A percentile compares a stretch with the other conserved stretches of the same genome.
Conservation (phyloP, 805 yeast genomes). For the Suhomyces sp. region DNA sequence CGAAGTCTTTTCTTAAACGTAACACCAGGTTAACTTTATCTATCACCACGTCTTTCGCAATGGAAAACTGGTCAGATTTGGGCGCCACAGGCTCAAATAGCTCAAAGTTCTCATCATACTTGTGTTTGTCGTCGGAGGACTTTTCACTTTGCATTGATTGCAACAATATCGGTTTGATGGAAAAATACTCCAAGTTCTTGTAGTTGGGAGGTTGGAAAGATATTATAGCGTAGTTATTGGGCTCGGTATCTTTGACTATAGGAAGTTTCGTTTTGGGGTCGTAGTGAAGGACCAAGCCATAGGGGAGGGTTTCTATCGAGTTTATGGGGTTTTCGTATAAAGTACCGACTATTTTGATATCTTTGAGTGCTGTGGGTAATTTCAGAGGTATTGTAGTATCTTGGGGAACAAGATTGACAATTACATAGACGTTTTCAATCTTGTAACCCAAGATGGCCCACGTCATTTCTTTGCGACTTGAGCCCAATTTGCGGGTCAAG, state of each 20-base stretch:
- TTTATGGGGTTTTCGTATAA: not conserved
- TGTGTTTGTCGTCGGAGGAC: conserved; percentile 5
- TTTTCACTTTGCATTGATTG: conserved; percentile 40
- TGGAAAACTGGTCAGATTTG: conserved; percentile 19
- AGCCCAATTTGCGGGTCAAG: conserved; percentile 11
- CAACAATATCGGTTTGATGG: conserved; percentile 68
- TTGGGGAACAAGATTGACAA: conserved; percentile 2
- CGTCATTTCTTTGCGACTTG: not conserved
- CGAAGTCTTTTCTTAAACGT: conserved; percentile 11
- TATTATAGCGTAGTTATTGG: conserved; percentile 14
- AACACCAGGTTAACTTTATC: conserved; percentile 34
- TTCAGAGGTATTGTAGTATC: not conserved
- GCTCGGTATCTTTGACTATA: not conserved
- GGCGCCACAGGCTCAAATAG: conserved; percentile 5
- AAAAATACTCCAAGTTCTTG: conserved; percentile 68
- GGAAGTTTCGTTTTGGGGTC: conserved; percentile 4
- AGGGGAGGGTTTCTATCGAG: not conserved
- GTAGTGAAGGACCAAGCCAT: not conserved
- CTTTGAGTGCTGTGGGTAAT: conserved; percentile 1
- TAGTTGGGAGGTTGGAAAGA: conserved; percentile 72
- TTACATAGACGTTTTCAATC: conserved; percentile 15
- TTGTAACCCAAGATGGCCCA: conserved; percentile 25
- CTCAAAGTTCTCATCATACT: conserved; percentile 23
- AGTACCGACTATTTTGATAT: conserved; percentile 1
- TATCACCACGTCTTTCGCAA: conserved; percentile 27